phyloP scores from a whole-genome alignment of 2,329 filamentous ascomycete species.

The Fusarium citri region DNA sequence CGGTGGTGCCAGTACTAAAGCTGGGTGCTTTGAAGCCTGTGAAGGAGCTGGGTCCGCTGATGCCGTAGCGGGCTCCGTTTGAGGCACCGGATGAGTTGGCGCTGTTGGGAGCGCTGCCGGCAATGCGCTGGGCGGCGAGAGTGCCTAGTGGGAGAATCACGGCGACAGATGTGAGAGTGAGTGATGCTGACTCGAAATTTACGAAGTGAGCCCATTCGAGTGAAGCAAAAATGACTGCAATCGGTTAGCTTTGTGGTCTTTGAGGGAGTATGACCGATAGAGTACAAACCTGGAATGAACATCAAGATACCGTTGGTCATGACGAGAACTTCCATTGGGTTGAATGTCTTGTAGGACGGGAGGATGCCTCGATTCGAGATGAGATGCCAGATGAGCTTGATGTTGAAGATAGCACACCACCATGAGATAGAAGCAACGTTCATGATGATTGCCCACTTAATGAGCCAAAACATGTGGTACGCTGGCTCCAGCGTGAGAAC shows the following conservation, averaged over 20 bases:
- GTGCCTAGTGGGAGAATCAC: conserved; percentile 65
- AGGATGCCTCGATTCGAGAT: conserved; percentile 60
- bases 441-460: conserved; percentile 53
- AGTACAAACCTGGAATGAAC: conserved; percentile 63
- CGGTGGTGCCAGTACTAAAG: conserved; percentile 34
- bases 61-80: conserved; percentile 30
- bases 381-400: conserved; percentile 63
- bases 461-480: conserved; percentile 51
- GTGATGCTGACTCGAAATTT: conserved; percentile 62
- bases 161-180: conserved; percentile 62
- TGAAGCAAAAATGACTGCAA: conserved; percentile 62
- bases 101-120: conserved; percentile 47
- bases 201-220: conserved; percentile 57
- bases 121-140: conserved; percentile 60
- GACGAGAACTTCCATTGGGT: conserved; percentile 65
- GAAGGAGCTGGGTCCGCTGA: conserved; percentile 27
- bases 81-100: conserved; percentile 34
- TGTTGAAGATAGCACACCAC: conserved; percentile 68
- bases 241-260: neutral
- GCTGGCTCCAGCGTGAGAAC: conserved; percentile 46
- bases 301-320: conserved; percentile 68
- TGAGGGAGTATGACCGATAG: neutral
- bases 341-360: conserved; percentile 56
- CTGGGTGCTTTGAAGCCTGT: conserved; percentile 42
- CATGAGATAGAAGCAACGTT: conserved; percentile 60